Evolutionary conservation across 345 rosid species (phyloP), one percentile per base, ranked within the genome.

Genomic region (Rhodomyrtus tomentosa): DNA sequence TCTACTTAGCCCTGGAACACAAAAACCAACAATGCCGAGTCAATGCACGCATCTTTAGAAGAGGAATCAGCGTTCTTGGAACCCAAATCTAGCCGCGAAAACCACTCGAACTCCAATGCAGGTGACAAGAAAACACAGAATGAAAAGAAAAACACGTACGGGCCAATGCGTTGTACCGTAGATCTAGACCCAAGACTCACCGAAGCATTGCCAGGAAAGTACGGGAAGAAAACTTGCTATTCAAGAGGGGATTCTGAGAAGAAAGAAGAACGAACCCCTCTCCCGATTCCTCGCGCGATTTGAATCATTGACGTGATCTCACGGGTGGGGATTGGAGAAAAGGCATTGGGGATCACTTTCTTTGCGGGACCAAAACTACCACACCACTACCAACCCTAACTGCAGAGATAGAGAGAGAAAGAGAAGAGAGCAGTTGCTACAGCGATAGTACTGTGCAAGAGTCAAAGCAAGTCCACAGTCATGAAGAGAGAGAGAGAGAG

Each of bases 381-480:
- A 29, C 74, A 22, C 52, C 13, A 45, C 86, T 59, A 85, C 86
- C 86, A 85, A 85, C 83, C 86, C 86, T 85, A 85, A 48, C 59
- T 54, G 38, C 82, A 49, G 36, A 52, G 62, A 20, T 24, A 38
- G 50, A 36, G 32, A 10, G 80, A 73, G 45, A 5, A 22, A 25
- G 7, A 25, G 62, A 38, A 9, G 10, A n/a, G 72, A 36, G 22
- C 86, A 53, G 80, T 55, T 32, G 81, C 50, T 53, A 79, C 50
- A 29, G 81, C n/a, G 24, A 40, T 24, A 10, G 52, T 27, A 16
- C 29, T n/a, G 32, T 58, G 5, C 83, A 85, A 55, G 80, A 85
- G 86, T 83, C 84, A 82, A 83, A 83, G 50, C 21, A 14, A 86
- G 87, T 86, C 85, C 82, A 72, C 62, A 79, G 55, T 12, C 84